Base-by-base conservation (phyloP, 2,329 filamentous ascomycete species). In the Botrytis byssoidea region DNA sequence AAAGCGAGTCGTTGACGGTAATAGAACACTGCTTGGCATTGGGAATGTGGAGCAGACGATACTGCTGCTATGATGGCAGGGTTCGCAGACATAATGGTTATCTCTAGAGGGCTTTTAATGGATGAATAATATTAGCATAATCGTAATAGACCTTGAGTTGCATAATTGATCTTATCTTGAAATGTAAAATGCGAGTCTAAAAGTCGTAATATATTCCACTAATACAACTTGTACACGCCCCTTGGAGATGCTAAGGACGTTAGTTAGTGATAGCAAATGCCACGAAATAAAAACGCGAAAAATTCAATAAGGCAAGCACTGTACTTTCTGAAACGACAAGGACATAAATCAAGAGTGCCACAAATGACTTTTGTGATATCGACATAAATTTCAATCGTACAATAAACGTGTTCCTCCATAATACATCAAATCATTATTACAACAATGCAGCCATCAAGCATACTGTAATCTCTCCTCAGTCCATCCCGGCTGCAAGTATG, bases 401-500 rank as follows among this genome's bases (percentile, higher is more conserved):
- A 42, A 57, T 32, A 14, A 8, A 29, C 1, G 0, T 16, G n/a
- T 42, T n/a, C 18, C 18, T 42, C 6, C 8, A 25, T 68, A n/a
- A 55, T 32, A 42, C 48, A 42, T 68, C 35, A 42, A 9, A 67
- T 67, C 32, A n/a, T 32, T 37, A 29, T 20, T 16, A 67, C 32
- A 29, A 57, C 6, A 6, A 32, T 18, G 25, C 63, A n/a, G 37
- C 16, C 5, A 42, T 72, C 40, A 72, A 37, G 70, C 70, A 67
- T 67, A 72, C 51, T 35, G 37, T 44, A 72, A 35, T 60, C 70
- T 72, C 46, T 72, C 63, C 40, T 72, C 51, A 10, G 51, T 72
- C 63, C 70, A 72, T 20, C 63, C 70, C 0, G 70, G 63, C 40
- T 68, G 70, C 63, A 72, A 57, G 37, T 72, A 68, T 10, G 35